Evolutionary conservation across 768 basidiomycete species (phyloP), one percentile per base, ranked within the genome.

Genomic region (Lactarius hengduanensis): DNA sequence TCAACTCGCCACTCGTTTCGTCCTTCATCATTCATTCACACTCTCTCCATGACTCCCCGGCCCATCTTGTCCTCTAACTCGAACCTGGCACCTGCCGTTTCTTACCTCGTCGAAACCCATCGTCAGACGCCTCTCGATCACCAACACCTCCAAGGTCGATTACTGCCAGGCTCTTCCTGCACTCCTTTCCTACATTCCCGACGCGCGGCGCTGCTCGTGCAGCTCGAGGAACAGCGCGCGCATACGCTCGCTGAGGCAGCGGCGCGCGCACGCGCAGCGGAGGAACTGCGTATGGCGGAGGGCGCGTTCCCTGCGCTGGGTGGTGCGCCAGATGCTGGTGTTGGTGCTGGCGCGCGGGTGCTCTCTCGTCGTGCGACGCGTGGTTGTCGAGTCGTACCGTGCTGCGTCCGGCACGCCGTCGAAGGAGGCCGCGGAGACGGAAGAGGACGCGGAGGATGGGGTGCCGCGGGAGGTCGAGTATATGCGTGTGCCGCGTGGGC

Each of bases 291-390:
- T 6, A 10, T 41, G 28, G 58, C 67, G 2, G 67, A 61, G 34
- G 68, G 69, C 30, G 64, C 67, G 55, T 69, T 70, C 57, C 69
- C 69, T 2, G 57, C 58, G 32, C 61, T 70, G 4, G 36, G n/a
- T 3, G 34, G n/a, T 3, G 64, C 58, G 26, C 54, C 28, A 0
- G 53, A 26, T 54, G 26, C 26, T 3, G 16, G 15, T 40, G 38
- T 15, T 11, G 36, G 34, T 38, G 38, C 4, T 1, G 38, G 38
- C 0, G 59, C 67, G 40, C 61, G 56, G 18, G 69, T 70, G n/a
- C 43, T 70, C 11, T 22, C 16, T 70, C 7, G 57, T 63, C 32
- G 11, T 30, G 28, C 55, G 16, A 4, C 67, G 61, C 8, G 59
- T 66, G 22, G 65, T 16, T 22, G 53, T 69, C 28, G 55, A 59